Conservation (phyloP, 2,329 filamentous ascomycete genomes). For the Clonostachys sp. region DNA sequence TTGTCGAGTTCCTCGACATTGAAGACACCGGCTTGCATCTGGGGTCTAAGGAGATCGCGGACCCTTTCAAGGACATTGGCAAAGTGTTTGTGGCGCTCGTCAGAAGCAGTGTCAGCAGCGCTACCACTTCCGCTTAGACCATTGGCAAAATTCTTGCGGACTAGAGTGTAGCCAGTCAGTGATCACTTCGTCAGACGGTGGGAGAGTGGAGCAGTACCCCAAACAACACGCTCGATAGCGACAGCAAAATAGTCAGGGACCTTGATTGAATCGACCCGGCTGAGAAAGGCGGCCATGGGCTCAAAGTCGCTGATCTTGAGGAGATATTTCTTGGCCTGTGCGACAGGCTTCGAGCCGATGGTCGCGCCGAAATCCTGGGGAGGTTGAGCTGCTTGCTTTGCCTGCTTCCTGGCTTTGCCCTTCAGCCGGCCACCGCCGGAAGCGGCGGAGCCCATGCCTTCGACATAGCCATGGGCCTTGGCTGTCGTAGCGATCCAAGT, state of each 20-base stretch:
- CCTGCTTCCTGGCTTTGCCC: no score
- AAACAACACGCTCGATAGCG: constrained; percentile 9
- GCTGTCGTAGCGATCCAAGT: constrained; percentile 35
- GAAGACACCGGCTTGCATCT: constrained; percentile 5
- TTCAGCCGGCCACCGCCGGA: no score
- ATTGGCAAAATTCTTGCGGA: background rate
- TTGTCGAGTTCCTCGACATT: background rate
- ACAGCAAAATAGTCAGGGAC: background rate
- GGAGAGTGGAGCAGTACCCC: background rate
- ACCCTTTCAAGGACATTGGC: constrained; percentile 11
- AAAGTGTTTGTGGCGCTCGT: constrained; percentile 8
- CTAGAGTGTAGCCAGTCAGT: background rate
- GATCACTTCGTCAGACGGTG: no score
- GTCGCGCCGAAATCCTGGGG: no score
- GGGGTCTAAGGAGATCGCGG: constrained; percentile 7
- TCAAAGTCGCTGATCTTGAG: constrained; percentile 9
- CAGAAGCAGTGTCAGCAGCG: background rate
- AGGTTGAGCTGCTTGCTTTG: no score
- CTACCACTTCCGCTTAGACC: background rate
- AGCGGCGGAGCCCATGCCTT: no score
- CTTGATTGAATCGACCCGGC: background rate
- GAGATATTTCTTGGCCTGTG: background rate
- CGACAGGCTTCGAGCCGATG: background rate
- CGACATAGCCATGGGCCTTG: constrained; percentile 18
- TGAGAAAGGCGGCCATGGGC: constrained; percentile 10